These are phyloP conservation scores for Russula dissimulans DNA, from an alignment of 768 basidiomycete genomes.

Conservation along the genomic window DNA sequence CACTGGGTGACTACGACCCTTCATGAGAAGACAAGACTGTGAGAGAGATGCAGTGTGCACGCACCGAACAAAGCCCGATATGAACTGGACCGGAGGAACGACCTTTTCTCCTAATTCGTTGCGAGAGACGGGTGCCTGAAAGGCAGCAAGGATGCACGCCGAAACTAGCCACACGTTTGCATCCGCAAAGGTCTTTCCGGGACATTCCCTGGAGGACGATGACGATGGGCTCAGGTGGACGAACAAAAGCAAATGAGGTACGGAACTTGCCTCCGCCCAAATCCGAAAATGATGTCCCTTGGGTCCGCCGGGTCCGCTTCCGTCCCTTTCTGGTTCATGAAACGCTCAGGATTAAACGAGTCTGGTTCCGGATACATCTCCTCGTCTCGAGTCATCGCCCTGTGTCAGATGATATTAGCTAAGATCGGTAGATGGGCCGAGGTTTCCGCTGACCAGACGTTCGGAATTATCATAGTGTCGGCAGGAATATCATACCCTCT, in stretches of 20 bases:
- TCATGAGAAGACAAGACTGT: background rate
- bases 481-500: conserved; percentile 18
- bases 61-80: conserved; percentile 19
- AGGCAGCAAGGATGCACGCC: conserved; percentile 16
- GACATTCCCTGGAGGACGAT: conserved; percentile 9
- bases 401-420: background rate
- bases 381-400: conserved; percentile 20
- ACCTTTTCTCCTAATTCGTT: conserved; percentile 15
- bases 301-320: conserved; percentile 8
- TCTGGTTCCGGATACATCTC: conserved; percentile 10
- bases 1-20: conserved; percentile 17
- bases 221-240: background rate
- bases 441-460: conserved; percentile 16
- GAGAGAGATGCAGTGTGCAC: background rate
- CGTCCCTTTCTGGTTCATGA: conserved; percentile 6
- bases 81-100: conserved; percentile 7
- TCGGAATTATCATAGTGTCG: conserved; percentile 17
- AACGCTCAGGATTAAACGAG: conserved; percentile 17
- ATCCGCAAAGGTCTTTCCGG: conserved; percentile 19
- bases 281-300: conserved; percentile 18
- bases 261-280: conserved; percentile 16
- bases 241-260: background rate
- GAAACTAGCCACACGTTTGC: conserved; percentile 17
- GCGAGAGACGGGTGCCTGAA: conserved; percentile 5
- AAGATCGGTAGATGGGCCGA: background rate